Conservation (phyloP, 768 basidiomycete genomes). For the Tulasnella sp. region DNA sequence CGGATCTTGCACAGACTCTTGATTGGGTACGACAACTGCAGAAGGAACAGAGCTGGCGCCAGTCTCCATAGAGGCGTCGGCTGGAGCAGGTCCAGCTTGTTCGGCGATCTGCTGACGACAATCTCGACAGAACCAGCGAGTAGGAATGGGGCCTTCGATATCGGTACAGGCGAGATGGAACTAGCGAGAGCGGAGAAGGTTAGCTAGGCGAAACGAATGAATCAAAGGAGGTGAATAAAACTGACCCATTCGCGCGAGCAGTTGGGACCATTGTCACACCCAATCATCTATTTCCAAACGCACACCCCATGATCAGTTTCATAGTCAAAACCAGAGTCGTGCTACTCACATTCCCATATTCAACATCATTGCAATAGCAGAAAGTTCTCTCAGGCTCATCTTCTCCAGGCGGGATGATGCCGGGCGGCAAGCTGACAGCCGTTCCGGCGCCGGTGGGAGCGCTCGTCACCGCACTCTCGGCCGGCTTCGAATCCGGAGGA, state of each 20-base stretch:
- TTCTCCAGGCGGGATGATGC: conserved; percentile 8
- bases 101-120: neutral
- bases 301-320: neutral
- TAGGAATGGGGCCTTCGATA: conserved; percentile 3
- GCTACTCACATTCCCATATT: conserved; percentile 10
- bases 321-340: neutral
- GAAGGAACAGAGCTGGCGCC: neutral
- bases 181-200: neutral
- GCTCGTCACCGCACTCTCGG: too few species aligned
- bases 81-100: neutral
- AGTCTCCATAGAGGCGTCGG: neutral
- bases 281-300: conserved; percentile 6
- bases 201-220: neutral
- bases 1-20: neutral
- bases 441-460: too few species aligned
- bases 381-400: conserved; percentile 12
- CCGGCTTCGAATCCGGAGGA: too few species aligned
- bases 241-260: conserved; percentile 12
- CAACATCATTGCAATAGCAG: conserved; percentile 14
- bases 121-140: conserved; percentile 10
- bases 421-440: neutral
- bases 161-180: conserved; percentile 14
- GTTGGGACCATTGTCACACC: conserved; percentile 10
- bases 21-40: neutral
- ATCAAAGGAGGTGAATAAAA: neutral